Conservation (phyloP, 202 grass and related monocot genomes). For the Dendrocalamus latiflorus region DNA sequence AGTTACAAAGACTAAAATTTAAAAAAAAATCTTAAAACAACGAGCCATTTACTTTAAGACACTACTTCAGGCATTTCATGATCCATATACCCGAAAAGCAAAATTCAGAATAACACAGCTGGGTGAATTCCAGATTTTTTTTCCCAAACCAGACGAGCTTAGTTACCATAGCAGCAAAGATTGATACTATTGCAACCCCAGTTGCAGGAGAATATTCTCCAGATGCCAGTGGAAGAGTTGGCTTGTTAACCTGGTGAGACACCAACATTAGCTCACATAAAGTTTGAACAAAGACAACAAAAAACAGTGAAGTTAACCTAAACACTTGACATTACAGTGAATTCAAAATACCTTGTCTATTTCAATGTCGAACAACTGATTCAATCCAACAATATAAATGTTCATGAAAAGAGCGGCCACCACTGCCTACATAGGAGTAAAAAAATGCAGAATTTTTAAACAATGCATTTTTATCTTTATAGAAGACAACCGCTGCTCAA, state of each 20-base stretch:
- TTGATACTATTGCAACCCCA: constrained; percentile 69
- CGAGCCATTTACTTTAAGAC: neutral
- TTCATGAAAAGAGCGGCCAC: constrained; percentile 95
- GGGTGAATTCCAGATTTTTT: neutral
- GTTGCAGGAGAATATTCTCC: constrained; percentile 79
- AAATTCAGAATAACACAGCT: neutral
- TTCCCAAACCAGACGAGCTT: neutral
- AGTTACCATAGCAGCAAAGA: constrained; percentile 76
- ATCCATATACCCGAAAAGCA: constrained; percentile 1
- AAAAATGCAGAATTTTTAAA: constrained; percentile 21
- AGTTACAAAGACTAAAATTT: neutral
- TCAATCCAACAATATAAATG: constrained; percentile 97
- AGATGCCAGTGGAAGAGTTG: constrained; percentile 88
- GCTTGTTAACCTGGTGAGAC: constrained; percentile 77
- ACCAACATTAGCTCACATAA: constrained; percentile 16
- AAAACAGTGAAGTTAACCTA: neutral
- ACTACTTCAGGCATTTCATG: neutral
- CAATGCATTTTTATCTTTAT: neutral
- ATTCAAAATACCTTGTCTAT: constrained; percentile 78
- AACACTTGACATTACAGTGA: neutral
- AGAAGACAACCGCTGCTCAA: constrained; percentile 19
- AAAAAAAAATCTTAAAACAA: neutral
- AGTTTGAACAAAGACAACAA: neutral
- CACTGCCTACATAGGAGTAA: constrained; percentile 57
- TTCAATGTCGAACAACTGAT: constrained; percentile 92